Evolutionary conservation across 495 filamentous ascomycete genomes (phyloP).

Genomic region (Extremus antarcticus): DNA sequence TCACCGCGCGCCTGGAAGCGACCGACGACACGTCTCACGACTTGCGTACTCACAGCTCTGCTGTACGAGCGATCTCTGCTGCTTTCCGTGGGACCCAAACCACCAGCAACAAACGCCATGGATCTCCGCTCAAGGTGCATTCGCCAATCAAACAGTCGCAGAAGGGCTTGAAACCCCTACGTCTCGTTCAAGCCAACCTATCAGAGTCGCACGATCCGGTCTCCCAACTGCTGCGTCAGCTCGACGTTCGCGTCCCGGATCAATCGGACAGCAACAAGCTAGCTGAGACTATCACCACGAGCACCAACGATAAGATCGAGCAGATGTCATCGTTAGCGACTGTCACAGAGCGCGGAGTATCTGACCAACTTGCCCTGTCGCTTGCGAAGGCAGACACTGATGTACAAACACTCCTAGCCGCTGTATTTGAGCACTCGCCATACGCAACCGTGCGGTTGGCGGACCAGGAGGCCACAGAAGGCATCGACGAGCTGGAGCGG

Average conservation of each 20-base stretch:
- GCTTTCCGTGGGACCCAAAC: background rate
- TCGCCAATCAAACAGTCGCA: conserved; percentile 1
- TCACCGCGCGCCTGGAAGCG: conserved; percentile 7
- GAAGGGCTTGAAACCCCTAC: conserved; percentile 19
- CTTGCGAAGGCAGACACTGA: conserved; percentile 4
- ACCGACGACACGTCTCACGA: conserved; percentile 4
- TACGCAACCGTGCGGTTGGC: conserved; percentile 7
- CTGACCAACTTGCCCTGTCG: conserved; percentile 6
- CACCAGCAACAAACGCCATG: background rate
- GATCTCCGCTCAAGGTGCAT: background rate
- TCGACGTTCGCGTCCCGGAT: conserved; percentile 2
- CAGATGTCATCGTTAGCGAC: background rate
- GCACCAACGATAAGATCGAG: background rate
- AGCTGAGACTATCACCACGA: background rate
- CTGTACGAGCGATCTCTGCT: background rate
- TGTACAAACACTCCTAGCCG: conserved; percentile 4
- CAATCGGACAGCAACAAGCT: background rate
- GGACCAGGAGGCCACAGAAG: background rate
- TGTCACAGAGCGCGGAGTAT: background rate
- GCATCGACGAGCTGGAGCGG: conserved; percentile 7
- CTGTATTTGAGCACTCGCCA: conserved; percentile 5
- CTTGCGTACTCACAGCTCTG: conserved; percentile 1
- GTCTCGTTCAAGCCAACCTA: conserved; percentile 14
- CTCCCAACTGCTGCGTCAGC: conserved; percentile 10
- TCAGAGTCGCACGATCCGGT: conserved; percentile 13